These are phyloP conservation scores for Penicillium paradoxum DNA, from an alignment of 495 filamentous ascomycete genomes.

Conservation along the genomic window DNA sequence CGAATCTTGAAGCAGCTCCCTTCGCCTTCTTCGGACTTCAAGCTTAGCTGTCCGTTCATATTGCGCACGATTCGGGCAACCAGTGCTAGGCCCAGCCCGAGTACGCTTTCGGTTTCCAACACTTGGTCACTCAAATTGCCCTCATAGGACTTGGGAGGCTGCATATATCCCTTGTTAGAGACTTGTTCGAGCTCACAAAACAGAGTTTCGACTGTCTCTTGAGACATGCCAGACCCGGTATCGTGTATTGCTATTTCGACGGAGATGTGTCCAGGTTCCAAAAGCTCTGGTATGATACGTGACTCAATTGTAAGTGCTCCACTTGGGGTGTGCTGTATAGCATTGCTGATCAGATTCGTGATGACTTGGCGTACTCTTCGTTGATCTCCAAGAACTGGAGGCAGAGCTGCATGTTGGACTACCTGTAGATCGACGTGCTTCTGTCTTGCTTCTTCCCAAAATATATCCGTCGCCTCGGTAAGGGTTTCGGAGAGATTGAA, in stretches of 20 bases:
- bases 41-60: conserved; percentile 79
- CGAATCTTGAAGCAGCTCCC: conserved; percentile 68
- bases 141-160: conserved; percentile 29
- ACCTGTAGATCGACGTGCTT: conserved; percentile 67
- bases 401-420: conserved; percentile 64
- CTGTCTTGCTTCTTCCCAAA: conserved; percentile 65
- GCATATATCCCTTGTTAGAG: conserved; percentile 49
- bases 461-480: conserved; percentile 67
- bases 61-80: conserved; percentile 78
- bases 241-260: conserved; percentile 74
- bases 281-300: conserved; percentile 39
- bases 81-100: conserved; percentile 78
- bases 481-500: conserved; percentile 73
- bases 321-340: conserved; percentile 66
- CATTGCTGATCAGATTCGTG: conserved; percentile 76
- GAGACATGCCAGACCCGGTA: conserved; percentile 73
- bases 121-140: conserved; percentile 10
- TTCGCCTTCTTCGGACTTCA: conserved; percentile 79
- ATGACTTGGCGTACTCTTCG: conserved; percentile 77
- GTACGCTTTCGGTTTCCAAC: conserved; percentile 33
- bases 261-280: conserved; percentile 42
- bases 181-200: conserved; percentile 88
- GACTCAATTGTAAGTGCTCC: conserved; percentile 69
- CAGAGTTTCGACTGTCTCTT: conserved; percentile 65
- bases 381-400: conserved; percentile 78